These are phyloP conservation scores for Fagus sylvatica DNA, from an alignment of 306 rosid genomes.

Conservation along the genomic window DNA sequence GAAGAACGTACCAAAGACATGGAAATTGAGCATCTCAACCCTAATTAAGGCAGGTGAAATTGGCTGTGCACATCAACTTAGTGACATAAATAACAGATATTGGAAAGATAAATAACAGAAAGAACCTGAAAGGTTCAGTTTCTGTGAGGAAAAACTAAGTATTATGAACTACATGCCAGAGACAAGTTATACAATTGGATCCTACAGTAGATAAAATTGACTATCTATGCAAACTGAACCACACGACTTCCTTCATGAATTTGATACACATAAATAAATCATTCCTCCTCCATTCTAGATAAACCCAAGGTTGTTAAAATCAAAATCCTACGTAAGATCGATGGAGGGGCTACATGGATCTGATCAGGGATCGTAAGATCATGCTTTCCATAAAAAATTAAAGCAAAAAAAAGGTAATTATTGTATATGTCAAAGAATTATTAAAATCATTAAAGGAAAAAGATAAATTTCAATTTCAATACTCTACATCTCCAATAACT, in stretches of 20 bases:
- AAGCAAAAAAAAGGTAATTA: no score
- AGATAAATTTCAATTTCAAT: no score
- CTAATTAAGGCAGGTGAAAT: slow-evolving; percentile 21
- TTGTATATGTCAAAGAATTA: no score
- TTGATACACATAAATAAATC: no score
- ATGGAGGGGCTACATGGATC: no score
- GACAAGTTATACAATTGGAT: slow-evolving; percentile 10
- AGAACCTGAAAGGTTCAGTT: background rate
- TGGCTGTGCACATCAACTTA: slow-evolving; percentile 16
- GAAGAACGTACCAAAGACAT: slow-evolving; percentile 12
- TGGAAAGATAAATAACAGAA: slow-evolving; percentile 26
- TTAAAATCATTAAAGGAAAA: no score
- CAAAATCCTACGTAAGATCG: no score
- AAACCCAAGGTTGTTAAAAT: no score
- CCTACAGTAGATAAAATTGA: background rate
- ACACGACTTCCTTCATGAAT: background rate
- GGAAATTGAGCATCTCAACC: slow-evolving; percentile 10
- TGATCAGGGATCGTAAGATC: no score
- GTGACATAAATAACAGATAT: slow-evolving; percentile 17
- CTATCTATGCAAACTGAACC: background rate
- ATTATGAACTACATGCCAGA: slow-evolving; percentile 19
- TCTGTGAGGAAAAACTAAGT: background rate
- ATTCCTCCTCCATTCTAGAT: no score
- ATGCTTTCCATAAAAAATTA: no score
- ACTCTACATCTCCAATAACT: no score